Percentiles rank a stretch among this genome's conserved stretches.
phyloP scores from a whole-genome alignment of 164 flowering plant species.

The Stephania yunnanensis region DNA sequence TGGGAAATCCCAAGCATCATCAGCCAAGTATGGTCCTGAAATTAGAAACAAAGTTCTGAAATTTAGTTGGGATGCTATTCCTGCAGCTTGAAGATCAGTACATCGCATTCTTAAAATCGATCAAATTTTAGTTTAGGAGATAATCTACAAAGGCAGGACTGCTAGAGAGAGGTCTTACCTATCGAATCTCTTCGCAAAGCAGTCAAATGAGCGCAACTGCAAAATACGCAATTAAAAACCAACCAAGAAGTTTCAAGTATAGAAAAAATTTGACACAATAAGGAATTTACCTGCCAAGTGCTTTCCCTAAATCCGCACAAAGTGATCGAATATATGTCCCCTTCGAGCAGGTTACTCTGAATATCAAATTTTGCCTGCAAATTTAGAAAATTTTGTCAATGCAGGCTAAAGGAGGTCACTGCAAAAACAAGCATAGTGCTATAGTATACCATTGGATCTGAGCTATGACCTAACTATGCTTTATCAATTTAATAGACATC shows the following conservation, averaged over 20 bases:
- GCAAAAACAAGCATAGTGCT: neutral
- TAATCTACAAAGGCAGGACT: no score
- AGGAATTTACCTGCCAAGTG: slow-evolving; percentile 62
- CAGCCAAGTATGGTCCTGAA: slow-evolving; percentile 74
- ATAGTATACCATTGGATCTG: no score
- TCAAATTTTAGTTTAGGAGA: no score
- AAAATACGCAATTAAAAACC: slow-evolving; percentile 11
- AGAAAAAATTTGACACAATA: neutral
- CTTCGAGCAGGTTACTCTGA: slow-evolving; percentile 87
- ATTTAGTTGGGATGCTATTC: neutral
- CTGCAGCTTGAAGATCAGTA: neutral
- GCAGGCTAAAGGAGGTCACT: neutral
- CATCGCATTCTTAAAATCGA: no score
- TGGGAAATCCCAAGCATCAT: slow-evolving; percentile 83
- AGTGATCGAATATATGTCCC: slow-evolving; percentile 95
- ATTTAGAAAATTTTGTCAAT: slow-evolving; percentile 2
- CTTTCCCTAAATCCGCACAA: slow-evolving; percentile 91
- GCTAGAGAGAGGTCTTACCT: slow-evolving; percentile 37
- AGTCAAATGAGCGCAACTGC: slow-evolving; percentile 94
- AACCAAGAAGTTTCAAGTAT: neutral
- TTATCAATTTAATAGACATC: neutral
- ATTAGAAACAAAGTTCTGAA: neutral
- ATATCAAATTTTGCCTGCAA: slow-evolving; percentile 87
- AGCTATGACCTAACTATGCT: neutral
- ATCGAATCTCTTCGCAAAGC: slow-evolving; percentile 88